Conservation (phyloP, 2,329 filamentous ascomycete genomes). For the Penicillium sp. region DNA sequence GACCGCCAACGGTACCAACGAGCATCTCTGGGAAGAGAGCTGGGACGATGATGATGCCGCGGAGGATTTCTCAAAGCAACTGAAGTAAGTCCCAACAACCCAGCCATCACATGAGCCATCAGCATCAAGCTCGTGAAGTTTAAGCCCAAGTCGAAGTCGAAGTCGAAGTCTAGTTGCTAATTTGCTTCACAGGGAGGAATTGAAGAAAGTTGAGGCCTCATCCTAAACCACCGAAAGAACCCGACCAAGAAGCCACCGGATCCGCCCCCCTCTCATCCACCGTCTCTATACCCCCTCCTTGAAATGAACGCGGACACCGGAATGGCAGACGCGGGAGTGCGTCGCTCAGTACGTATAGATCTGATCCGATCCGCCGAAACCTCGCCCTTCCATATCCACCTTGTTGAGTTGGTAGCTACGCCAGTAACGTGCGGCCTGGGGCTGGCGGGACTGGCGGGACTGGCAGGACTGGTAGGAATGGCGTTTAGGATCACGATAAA, state of each 20-base stretch:
- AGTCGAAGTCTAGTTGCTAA: no score
- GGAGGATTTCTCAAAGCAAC: slow-evolving; percentile 92
- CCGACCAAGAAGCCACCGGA: not conserved
- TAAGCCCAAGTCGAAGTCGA: no score
- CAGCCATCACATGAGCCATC: slow-evolving; percentile 10
- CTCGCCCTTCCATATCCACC: not conserved
- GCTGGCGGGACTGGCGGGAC: not conserved
- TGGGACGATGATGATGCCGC: slow-evolving; percentile 99
- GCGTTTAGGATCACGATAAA: slow-evolving; percentile 3
- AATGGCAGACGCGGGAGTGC: not conserved
- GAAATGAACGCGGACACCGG: not conserved
- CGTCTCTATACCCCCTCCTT: not conserved
- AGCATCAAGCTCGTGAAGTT: not conserved
- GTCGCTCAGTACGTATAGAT: not conserved
- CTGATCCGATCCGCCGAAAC: not conserved
- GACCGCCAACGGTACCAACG: slow-evolving; percentile 59
- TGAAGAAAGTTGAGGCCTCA: slow-evolving; percentile 87
- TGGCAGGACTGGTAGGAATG: no score
- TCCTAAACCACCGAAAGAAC: slow-evolving; percentile 60
- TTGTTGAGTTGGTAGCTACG: no score
- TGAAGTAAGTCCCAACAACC: slow-evolving; percentile 70
- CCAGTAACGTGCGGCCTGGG: no score
- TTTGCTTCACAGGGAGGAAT: slow-evolving; percentile 62
- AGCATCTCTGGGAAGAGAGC: slow-evolving; percentile 98
- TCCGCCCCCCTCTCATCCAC: not conserved